These are phyloP conservation scores for Ceratocystis ficicola DNA, from an alignment of 2,329 filamentous ascomycete species.

Conservation along the genomic window DNA sequence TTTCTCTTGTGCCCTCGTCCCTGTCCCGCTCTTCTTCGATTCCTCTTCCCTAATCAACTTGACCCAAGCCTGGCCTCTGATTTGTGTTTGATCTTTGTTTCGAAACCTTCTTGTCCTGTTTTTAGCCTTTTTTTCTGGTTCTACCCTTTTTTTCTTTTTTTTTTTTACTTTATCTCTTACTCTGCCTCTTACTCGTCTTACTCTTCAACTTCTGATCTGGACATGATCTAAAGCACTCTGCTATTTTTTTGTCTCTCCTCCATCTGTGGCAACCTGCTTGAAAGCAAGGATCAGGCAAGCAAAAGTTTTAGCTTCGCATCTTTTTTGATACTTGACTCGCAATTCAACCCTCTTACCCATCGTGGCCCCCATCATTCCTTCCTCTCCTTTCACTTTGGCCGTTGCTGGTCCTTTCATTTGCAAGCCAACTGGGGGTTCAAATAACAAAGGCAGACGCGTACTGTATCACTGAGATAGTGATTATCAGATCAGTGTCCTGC, in stretches of 20 bases:
- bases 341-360: conserved; percentile 5
- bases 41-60: conserved; percentile 1
- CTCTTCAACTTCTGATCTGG: not conserved
- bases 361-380: not conserved
- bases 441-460: no score
- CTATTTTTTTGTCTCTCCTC: not conserved
- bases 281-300: not conserved
- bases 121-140: not conserved
- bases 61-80: not conserved
- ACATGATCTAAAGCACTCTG: not conserved
- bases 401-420: not conserved
- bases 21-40: conserved; percentile 8
- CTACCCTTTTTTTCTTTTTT: not conserved
- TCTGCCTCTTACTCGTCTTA: not conserved
- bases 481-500: no score
- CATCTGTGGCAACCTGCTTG: not conserved
- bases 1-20: conserved; percentile 8
- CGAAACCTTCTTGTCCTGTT: not conserved
- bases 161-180: not conserved
- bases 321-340: not conserved
- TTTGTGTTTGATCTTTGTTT: conserved; percentile 7
- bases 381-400: not conserved
- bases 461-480: no score
- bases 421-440: no score
- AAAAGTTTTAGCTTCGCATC: conserved; percentile 6